Base-by-base conservation (phyloP, 169 alveolate genomes). In the Eimeria sp. region DNA sequence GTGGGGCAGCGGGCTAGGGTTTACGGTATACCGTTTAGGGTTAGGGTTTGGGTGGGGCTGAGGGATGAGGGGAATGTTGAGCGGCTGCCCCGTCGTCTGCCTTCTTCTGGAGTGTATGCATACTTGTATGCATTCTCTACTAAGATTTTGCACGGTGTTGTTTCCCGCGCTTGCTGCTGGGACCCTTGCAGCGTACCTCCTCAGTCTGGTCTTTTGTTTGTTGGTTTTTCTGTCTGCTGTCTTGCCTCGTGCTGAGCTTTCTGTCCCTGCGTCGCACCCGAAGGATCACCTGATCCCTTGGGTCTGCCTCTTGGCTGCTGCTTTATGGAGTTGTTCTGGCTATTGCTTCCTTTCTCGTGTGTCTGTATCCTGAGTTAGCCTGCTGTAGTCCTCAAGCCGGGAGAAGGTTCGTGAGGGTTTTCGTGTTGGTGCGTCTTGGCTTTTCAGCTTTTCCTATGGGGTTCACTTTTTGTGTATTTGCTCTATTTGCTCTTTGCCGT, bases 1-100 rank as follows among this genome's bases (percentile, higher is more conserved):
- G 92, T 84, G 34, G 7, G 84, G 34, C 20, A 58, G 20, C 18
- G 84, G 58, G 40, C 43, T 75, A 75, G 84, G 84, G 45, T 34
- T 25, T 16, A 75, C 58, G 84, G 57, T 75, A 16, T 40, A 45
- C 18, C 58, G 84, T 25, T n/a, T 67, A 10, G 34, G 11, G n/a
- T 11, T 63, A 27, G 40, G 45, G 4, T 18, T 67, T 5, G 18
- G 76, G 70, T 61, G n/a, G 70, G 70, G 70, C 5, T 9, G 61
- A 54, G 61, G 61, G 6, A 3, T 7, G 61, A 1, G 61, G 10
- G 20, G 61, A 4, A 54, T 54, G 61, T 14, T 54, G 61, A 0
- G 34, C 18, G 72, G 72, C 30, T 22, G 72, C 34, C 72, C 10
- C 30, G 61, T 14, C 16, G 61, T 61, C 72, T 18, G 34, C 30